Conservation (phyloP, 345 rosid genomes). For the Brassica cretica region DNA sequence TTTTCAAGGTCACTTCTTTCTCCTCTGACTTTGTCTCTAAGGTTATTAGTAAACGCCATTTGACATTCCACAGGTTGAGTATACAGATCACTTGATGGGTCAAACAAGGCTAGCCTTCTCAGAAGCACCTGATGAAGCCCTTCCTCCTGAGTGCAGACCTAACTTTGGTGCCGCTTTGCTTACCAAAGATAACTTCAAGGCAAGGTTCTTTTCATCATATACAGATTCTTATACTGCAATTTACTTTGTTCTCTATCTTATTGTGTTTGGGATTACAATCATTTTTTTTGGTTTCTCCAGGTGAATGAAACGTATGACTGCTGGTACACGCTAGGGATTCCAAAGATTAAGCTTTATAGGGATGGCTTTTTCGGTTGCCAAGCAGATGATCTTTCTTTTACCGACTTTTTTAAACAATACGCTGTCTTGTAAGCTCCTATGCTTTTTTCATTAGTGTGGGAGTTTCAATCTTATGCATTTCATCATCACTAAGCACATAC, state of each 20-base stretch:
- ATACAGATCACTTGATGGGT: slow-evolving; percentile 65
- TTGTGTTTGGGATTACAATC: not conserved
- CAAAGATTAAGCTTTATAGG: slow-evolving; percentile 70
- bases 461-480: not conserved
- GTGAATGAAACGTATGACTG: slow-evolving; percentile 88
- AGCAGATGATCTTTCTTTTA: slow-evolving; percentile 56
- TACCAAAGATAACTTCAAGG: slow-evolving; percentile 84
- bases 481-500: not conserved
- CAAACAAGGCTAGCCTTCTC: slow-evolving; percentile 60
- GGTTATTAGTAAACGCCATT: not conserved
- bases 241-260: not conserved
- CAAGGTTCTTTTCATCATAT: slow-evolving; percentile 20
- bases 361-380: slow-evolving; percentile 74
- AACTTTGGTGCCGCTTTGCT: slow-evolving; percentile 68
- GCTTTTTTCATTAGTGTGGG: not conserved
- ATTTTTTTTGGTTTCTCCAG: slow-evolving; percentile 39
- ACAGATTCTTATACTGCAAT: not conserved
- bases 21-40: not conserved
- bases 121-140: slow-evolving; percentile 91
- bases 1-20: slow-evolving; percentile 59
- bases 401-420: slow-evolving; percentile 58
- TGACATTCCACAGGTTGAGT: slow-evolving; percentile 60
- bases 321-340: slow-evolving; percentile 71
- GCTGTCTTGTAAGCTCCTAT: slow-evolving; percentile 57
- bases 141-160: slow-evolving; percentile 86